Conservation (phyloP, 495 filamentous ascomycete genomes). For the Aspergillus wentii region DNA sequence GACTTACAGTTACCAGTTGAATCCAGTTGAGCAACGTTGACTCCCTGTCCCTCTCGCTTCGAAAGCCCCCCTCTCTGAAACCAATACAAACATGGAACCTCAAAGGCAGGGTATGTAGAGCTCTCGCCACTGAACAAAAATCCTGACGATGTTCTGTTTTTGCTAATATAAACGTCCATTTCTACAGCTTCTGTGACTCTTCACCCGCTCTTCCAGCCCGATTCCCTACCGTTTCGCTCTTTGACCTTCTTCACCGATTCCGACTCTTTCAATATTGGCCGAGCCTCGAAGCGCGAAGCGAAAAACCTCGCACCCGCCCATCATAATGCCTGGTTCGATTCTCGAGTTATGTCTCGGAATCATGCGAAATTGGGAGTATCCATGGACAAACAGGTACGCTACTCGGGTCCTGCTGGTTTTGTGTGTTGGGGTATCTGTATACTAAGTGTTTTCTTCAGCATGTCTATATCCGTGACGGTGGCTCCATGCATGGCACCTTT, state of each 20-base stretch:
- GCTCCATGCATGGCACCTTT: constrained; percentile 57
- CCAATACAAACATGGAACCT: too few species aligned
- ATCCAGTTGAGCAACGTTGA: too few species aligned
- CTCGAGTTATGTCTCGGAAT: constrained; percentile 73
- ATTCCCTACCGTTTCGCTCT: constrained; percentile 21
- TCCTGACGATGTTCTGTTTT: too few species aligned
- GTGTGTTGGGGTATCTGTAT: neutral
- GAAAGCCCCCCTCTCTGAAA: too few species aligned
- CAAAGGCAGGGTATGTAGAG: too few species aligned
- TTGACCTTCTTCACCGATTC: constrained; percentile 23
- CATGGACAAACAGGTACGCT: constrained; percentile 37
- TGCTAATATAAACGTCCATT: too few species aligned
- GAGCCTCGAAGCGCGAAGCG: constrained; percentile 52
- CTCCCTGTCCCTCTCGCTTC: too few species aligned
- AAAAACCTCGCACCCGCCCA: constrained; percentile 45
- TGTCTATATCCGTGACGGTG: constrained; percentile 42
- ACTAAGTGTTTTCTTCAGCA: constrained; percentile 14
- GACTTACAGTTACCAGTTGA: too few species aligned
- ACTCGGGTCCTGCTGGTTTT: neutral
- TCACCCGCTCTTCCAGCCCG: constrained; percentile 12
- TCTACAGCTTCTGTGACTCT: constrained; percentile 25
- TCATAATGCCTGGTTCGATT: constrained; percentile 74
- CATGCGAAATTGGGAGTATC: constrained; percentile 60
- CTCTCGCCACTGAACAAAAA: too few species aligned
- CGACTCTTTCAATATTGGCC: constrained; percentile 42